Evolutionary conservation across 306 rosid species (phyloP).

Genomic region (Vigna mungo): DNA sequence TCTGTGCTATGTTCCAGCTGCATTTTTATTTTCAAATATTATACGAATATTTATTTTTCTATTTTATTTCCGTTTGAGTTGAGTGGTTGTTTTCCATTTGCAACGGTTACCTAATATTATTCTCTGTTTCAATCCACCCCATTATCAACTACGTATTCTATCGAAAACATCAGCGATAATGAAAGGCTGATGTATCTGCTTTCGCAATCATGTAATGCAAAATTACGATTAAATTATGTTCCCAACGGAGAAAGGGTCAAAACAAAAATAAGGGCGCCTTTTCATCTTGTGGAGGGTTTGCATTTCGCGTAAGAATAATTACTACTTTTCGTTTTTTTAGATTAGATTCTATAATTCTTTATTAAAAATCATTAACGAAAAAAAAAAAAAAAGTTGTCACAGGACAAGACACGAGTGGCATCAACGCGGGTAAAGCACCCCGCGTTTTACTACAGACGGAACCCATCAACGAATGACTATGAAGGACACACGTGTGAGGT

Average conservation of each 20-base stretch:
- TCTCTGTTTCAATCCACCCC: slow-evolving; percentile 31
- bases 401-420: background rate
- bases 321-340: background rate
- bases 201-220: background rate
- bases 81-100: slow-evolving; percentile 54
- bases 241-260: slow-evolving; percentile 12
- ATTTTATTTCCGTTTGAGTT: background rate
- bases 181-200: background rate
- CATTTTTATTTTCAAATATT: background rate
- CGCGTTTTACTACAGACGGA: background rate
- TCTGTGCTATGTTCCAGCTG: background rate
- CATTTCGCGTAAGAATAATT: background rate
- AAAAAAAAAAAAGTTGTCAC: background rate
- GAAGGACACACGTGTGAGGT: slow-evolving; percentile 28
- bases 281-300: background rate
- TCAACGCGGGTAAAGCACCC: slow-evolving; percentile 35
- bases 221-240: background rate
- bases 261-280: background rate
- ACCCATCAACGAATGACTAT: slow-evolving; percentile 2
- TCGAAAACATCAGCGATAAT: too few relatives aligned
- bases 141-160: background rate
- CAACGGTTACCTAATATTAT: slow-evolving; percentile 47
- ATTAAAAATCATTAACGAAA: background rate
- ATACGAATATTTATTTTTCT: background rate
- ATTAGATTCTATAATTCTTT: background rate